Percentiles rank a stretch among this genome's conserved stretches.
These are phyloP conservation scores for Fusarium sp. DNA, from an alignment of 2,329 filamentous ascomycete species.

Conservation along the genomic window DNA sequence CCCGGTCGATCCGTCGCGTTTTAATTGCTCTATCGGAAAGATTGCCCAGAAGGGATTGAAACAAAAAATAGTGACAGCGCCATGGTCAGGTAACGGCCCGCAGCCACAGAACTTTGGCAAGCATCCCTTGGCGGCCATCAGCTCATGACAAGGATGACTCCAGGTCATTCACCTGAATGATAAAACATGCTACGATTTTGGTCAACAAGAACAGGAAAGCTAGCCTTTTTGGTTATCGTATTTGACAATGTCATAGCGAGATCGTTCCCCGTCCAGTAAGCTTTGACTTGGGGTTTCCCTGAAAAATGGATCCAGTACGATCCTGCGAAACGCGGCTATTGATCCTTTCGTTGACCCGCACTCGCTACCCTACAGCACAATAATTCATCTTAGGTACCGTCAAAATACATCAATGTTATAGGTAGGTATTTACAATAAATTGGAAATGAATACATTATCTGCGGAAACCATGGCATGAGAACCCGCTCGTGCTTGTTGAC, in stretches of 20 bases:
- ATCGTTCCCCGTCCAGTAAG: neutral
- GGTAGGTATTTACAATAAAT: neutral
- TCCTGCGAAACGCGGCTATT: too few relatives aligned
- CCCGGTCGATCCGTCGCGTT: conserved; percentile 29
- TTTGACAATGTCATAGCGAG: neutral
- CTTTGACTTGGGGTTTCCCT: neutral
- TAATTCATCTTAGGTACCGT: neutral
- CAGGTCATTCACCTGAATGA: conserved; percentile 22
- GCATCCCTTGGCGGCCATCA: conserved; percentile 10
- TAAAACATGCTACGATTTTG: conserved; percentile 21
- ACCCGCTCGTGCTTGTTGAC: too few relatives aligned
- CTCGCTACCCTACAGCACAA: neutral
- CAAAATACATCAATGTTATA: neutral
- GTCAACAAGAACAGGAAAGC: neutral
- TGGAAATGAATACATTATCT: too few relatives aligned
- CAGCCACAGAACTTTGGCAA: conserved; percentile 13
- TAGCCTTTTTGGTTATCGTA: neutral
- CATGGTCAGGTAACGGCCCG: conserved; percentile 18
- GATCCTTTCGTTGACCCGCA: neutral
- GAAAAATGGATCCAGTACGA: too few relatives aligned
- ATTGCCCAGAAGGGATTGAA: conserved; percentile 22
- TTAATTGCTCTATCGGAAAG: conserved; percentile 23
- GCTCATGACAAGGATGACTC: conserved; percentile 12
- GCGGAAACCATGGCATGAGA: too few relatives aligned
- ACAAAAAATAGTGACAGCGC: neutral